Conservation (phyloP, 2,329 filamentous ascomycete genomes). For the Sordariomycetes sp. region DNA sequence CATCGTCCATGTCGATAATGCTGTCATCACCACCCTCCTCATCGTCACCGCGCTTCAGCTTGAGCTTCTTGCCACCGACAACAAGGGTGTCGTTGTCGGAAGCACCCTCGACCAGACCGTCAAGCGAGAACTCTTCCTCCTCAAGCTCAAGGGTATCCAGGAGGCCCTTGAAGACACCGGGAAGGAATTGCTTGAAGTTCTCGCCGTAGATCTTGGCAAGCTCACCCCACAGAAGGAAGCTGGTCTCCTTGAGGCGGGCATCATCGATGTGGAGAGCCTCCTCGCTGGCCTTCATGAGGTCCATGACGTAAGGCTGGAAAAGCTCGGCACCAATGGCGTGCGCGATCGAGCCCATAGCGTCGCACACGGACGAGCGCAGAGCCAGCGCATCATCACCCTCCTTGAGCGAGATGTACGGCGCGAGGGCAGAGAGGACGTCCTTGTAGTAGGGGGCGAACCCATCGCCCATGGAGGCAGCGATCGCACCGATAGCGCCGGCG, state of each 20-base stretch:
- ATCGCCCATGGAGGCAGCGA: conserved; percentile 74
- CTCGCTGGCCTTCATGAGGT: conserved; percentile 85
- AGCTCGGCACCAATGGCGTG: conserved; percentile 73
- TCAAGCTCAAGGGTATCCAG: conserved; percentile 80
- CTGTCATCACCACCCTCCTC: conserved; percentile 44
- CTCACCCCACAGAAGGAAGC: conserved; percentile 93
- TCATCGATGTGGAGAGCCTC: conserved; percentile 84
- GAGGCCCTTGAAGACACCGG: conserved; percentile 68
- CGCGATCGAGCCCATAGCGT: conserved; percentile 89
- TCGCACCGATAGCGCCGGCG: conserved; percentile 80
- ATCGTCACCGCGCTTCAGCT: conserved; percentile 43
- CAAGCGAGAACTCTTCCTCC: conserved; percentile 76
- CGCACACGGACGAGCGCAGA: conserved; percentile 78
- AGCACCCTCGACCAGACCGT: conserved; percentile 36
- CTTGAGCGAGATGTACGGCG: conserved; percentile 75
- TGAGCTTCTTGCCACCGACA: conserved; percentile 75
- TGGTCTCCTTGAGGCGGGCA: conserved; percentile 85
- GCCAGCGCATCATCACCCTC: conserved; percentile 83
- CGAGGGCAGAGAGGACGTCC: conserved; percentile 81
- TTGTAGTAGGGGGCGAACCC: conserved; percentile 88
- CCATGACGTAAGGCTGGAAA: conserved; percentile 85
- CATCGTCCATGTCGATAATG: conserved; percentile 50
- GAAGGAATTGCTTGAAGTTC: conserved; percentile 68
- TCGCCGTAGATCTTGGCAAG: conserved; percentile 89
- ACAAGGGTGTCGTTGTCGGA: conserved; percentile 68